Evolutionary conservation across 1,284 basidiomycete genomes (phyloP).

Genomic region (Puccinia hordei): DNA sequence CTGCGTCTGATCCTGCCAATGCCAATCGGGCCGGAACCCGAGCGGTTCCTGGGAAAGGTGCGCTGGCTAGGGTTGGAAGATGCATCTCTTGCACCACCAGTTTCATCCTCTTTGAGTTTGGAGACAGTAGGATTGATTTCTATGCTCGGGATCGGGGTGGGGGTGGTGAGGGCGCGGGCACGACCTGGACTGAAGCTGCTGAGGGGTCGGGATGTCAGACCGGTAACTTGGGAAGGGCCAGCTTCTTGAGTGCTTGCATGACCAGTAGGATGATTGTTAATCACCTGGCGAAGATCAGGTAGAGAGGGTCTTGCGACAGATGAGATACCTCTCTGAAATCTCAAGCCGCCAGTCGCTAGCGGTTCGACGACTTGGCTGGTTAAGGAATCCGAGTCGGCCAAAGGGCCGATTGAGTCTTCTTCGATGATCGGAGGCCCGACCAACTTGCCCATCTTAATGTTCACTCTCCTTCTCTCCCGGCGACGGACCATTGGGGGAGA

Average conservation of each 20-base stretch:
- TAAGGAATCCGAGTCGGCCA: neutral
- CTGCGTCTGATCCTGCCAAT: neutral
- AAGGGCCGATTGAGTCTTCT: conserved; percentile 28
- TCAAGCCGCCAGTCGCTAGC: neutral
- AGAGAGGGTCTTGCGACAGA: conserved; percentile 31
- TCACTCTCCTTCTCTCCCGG: conserved; percentile 37
- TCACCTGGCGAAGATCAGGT: conserved; percentile 39
- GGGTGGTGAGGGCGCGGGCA: conserved; percentile 39
- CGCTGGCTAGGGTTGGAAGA: neutral
- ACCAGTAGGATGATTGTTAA: neutral
- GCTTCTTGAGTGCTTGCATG: conserved; percentile 1
- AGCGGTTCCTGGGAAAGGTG: neutral
- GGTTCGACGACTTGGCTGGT: neutral
- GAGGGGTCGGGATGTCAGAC: neutral
- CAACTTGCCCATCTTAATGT: conserved; percentile 46
- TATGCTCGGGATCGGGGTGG: conserved; percentile 39
- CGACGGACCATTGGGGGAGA: conserved; percentile 25
- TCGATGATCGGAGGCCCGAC: conserved; percentile 43
- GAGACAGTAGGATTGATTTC: conserved; percentile 10
- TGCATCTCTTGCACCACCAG: neutral
- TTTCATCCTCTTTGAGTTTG: neutral
- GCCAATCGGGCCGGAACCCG: neutral
- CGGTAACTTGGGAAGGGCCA: neutral
- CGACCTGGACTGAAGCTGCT: conserved; percentile 34
- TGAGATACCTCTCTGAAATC: neutral